phyloP scores from a whole-genome alignment of 1,284 basidiomycete genomes.

The Microbotryomycetes sp. region DNA sequence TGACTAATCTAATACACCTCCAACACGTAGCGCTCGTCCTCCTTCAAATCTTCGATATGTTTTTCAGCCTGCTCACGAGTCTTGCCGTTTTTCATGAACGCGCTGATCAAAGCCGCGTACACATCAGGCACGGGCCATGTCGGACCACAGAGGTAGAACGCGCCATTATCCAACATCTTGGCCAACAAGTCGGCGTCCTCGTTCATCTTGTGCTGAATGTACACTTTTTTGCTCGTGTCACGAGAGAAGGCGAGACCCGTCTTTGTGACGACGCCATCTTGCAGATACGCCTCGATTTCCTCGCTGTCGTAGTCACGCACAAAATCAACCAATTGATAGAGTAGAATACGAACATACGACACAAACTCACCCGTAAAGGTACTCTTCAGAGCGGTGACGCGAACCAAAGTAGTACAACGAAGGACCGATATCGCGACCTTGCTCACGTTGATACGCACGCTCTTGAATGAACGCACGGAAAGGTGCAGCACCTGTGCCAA shows the following conservation, averaged over 20 bases:
- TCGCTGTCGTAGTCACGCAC: slow-evolving; percentile 38
- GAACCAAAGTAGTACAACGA: slow-evolving; percentile 98
- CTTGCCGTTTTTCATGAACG: slow-evolving; percentile 65
- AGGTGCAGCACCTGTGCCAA: slow-evolving; percentile 94
- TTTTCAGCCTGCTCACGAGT: slow-evolving; percentile 64
- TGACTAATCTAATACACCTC: slow-evolving; percentile 60
- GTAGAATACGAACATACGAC: no score
- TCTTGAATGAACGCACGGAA: slow-evolving; percentile 98
- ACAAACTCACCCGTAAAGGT: slow-evolving; percentile 67
- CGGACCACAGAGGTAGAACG: slow-evolving; percentile 89
- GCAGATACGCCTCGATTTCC: slow-evolving; percentile 57
- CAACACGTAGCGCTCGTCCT: slow-evolving; percentile 93
- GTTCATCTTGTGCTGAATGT: slow-evolving; percentile 98
- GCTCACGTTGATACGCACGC: slow-evolving; percentile 70
- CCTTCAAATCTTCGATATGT: slow-evolving; percentile 86
- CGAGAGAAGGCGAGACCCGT: slow-evolving; percentile 95
- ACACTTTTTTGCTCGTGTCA: slow-evolving; percentile 82
- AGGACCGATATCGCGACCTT: slow-evolving; percentile 76
- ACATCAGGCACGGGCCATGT: slow-evolving; percentile 95
- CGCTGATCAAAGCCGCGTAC: slow-evolving; percentile 79
- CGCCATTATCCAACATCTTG: slow-evolving; percentile 64
- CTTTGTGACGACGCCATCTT: slow-evolving; percentile 74
- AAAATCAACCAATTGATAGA: background rate
- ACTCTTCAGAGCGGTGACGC: slow-evolving; percentile 87
- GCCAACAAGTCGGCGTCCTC: slow-evolving; percentile 75